Conservation (phyloP, 768 basidiomycete species). For the Lactarius evosmus region DNA sequence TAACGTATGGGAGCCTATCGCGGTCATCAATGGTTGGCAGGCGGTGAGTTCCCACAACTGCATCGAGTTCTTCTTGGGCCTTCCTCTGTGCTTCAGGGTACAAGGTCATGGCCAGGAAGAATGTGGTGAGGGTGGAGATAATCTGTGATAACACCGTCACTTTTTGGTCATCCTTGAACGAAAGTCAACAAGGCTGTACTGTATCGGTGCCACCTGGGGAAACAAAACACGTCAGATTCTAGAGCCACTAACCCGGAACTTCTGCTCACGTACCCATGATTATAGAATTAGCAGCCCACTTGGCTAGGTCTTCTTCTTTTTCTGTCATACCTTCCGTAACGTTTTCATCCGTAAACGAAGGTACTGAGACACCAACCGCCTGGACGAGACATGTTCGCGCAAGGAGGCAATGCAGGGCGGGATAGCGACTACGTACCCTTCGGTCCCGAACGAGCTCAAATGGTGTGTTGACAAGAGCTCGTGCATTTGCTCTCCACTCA, state of each 20-base stretch:
- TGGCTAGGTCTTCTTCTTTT: conserved; percentile 23
- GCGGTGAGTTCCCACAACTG: conserved; percentile 29
- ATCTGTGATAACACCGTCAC: neutral
- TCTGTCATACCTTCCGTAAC: conserved; percentile 7
- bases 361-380: conserved; percentile 3
- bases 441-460: conserved; percentile 24
- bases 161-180: too few relatives aligned
- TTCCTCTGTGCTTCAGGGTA: conserved; percentile 26
- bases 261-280: conserved; percentile 16
- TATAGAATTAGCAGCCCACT: conserved; percentile 23
- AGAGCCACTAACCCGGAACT: neutral
- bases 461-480: conserved; percentile 19
- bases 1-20: conserved; percentile 32
- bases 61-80: conserved; percentile 33
- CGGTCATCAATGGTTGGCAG: conserved; percentile 33
- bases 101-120: conserved; percentile 25
- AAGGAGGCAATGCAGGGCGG: neutral
- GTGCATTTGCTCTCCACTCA: neutral
- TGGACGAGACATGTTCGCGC: neutral
- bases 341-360: conserved; percentile 12
- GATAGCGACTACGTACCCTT: conserved; percentile 19
- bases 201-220: conserved; percentile 13
- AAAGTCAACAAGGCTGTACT: neutral
- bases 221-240: neutral
- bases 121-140: conserved; percentile 11